These are phyloP conservation scores for Oryza meyeriana DNA, from an alignment of 176 grass and related monocot genomes.

Conservation along the genomic window DNA sequence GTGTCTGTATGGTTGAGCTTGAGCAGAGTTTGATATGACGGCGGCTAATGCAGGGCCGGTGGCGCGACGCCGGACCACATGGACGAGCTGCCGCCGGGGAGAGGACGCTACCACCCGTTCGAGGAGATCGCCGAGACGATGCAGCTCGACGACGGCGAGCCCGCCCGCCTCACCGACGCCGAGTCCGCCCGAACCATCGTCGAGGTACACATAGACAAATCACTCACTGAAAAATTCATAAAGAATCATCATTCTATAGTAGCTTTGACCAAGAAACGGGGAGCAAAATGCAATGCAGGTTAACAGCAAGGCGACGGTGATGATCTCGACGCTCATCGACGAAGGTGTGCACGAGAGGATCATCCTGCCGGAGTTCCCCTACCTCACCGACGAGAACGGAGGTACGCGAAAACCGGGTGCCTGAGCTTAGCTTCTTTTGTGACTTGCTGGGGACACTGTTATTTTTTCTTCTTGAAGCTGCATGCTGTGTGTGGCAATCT, in stretches of 20 bases:
- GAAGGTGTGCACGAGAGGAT: constrained; percentile 60
- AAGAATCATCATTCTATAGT: too few relatives aligned
- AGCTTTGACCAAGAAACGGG: neutral
- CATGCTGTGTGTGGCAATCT: constrained; percentile 34
- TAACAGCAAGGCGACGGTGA: constrained; percentile 72
- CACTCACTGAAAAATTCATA: neutral
- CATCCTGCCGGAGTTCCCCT: constrained; percentile 66
- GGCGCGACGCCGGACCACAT: constrained; percentile 36
- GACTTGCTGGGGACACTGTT: constrained; percentile 12
- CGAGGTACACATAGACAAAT: constrained; percentile 41
- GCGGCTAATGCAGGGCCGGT: constrained; percentile 12
- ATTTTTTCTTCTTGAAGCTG: constrained; percentile 33
- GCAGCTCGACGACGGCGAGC: constrained; percentile 32
- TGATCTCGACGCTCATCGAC: constrained; percentile 56
- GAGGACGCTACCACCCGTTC: constrained; percentile 58
- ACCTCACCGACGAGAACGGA: constrained; percentile 92
- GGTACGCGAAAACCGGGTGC: constrained; percentile 31
- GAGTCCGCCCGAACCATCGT: constrained; percentile 78
- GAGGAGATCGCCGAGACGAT: constrained; percentile 60
- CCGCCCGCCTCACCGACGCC: constrained; percentile 54
- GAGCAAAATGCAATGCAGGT: constrained; percentile 47
- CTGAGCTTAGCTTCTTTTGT: constrained; percentile 1
- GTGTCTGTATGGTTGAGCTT: neutral
- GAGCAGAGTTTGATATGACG: neutral
- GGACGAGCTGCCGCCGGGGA: constrained; percentile 27